Base-by-base conservation (phyloP, 345 rosid species). In the Eucalyptus erythrocorys region DNA sequence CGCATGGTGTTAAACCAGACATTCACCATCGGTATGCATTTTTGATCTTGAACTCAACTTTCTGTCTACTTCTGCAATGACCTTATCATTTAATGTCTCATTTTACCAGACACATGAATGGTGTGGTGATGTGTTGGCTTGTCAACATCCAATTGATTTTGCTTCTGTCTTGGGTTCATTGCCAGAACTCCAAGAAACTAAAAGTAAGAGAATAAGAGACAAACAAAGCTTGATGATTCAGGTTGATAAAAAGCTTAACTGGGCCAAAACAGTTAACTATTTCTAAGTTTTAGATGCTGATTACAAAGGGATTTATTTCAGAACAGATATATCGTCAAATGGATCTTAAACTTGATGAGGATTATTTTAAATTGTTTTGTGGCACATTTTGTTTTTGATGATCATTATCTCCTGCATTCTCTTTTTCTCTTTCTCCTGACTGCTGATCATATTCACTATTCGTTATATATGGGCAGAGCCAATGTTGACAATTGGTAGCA, bases 1-100 rank as follows among this genome's bases (percentile, higher is more conserved):
- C 93, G 89, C 81, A 97, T 97, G 99, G 89, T 92, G 48, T 91
- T 96, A 92, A 97, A 97, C 91, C 99, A 97, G 92, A 97, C 99
- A 88, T 97, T 97, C 94, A 96, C 99, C 15, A 95, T 95, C 5
- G 98, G 97, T 96, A 95, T 45, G 43, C 42, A 51, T 71, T 19
- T 71, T 37, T 8, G 22, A 71, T 71, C 45, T 19, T 37, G 81
- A 71, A 59, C 43, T 82, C 50, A 30, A 55, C 27, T 49, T 81
- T 37, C 45, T 48, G 61, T 53, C 55, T 86, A 42, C 34, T 48
- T 90, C 85, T 30, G 34, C 40, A 1, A 40, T 55, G 48, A 71
- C 86, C 85, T 37, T 49, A 50, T 10, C 8, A 11, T 50, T 49
- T 55, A 16, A 32, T 85, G 87, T 71, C 81, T 37, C 43, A 47